Base-by-base conservation (phyloP, 345 rosid genomes). In the Barbarea vulgaris region DNA sequence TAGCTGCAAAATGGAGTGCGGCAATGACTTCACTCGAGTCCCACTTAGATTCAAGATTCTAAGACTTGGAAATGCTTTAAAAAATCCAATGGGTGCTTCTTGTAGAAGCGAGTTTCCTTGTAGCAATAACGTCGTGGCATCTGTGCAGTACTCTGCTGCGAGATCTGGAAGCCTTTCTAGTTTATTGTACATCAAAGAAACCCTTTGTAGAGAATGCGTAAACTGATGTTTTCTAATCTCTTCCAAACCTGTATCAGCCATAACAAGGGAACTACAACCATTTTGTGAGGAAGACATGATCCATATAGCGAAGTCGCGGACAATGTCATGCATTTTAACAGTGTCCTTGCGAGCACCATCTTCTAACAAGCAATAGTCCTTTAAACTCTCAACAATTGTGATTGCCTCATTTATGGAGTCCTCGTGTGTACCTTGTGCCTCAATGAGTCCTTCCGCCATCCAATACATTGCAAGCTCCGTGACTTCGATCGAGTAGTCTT, bases 231-330 rank as follows among this genome's bases (percentile, higher is more conserved):
- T 55, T 6, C 36, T 9, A 63, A 73, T 55, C 33, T 65, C 31
- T 15, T 7, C 22, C 30, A 82, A 18, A 21, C 79, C 74, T 2
- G 19, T 28, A 3, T 77, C 83, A 61, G 79, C 22, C 9, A 3
- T 50, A 57, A 82, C 31, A 19, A 46, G 51, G 22, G 63, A 80
- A 52, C 50, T 73, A 19, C 13, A 15, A 27, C 28, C 54, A 55
- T 48, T 12, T 42, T 79, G 74, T 8, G 25, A 21, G 28, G 70
- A 54, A 51, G 44, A 67, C 47, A 72, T 62, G 9, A 79, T 79
- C 81, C 83, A 74, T 52, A 81, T 44, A 5, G 86, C 81, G 7
- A 83, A 71, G 54, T 85, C 85, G 10, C 84, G 67, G 0, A 83
- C 80, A 18, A 85, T 50, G 24, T 69, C 80, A 25, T 85, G 83